phyloP scores from a whole-genome alignment of 2,329 filamentous ascomycete species.

The Hymenoscyphus linearis region DNA sequence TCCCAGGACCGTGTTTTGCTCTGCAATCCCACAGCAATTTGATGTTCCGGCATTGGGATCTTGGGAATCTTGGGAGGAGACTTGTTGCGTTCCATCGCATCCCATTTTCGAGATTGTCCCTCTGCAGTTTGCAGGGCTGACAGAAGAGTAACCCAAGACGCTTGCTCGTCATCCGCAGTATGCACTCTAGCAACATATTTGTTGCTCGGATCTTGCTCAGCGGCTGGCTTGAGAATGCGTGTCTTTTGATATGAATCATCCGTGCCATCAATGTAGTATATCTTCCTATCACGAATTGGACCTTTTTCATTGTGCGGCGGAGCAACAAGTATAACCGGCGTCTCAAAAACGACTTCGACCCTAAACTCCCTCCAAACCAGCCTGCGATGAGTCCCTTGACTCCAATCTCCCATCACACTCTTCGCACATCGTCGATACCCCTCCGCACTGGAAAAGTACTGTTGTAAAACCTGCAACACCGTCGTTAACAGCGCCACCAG shows the following conservation, averaged over 20 bases:
- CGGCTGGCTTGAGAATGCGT: constrained; percentile 10
- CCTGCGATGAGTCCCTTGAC: constrained; percentile 27
- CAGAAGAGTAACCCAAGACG: constrained; percentile 49
- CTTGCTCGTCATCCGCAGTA: constrained; percentile 52
- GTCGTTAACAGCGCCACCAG: constrained; percentile 33
- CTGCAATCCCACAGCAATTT: constrained; percentile 28
- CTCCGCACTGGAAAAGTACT: constrained; percentile 36
- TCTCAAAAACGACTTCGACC: constrained; percentile 35
- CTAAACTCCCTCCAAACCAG: constrained; percentile 33
- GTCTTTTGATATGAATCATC: constrained; percentile 24
- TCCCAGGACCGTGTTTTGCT: constrained; percentile 35
- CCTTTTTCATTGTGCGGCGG: constrained; percentile 25
- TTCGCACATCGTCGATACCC: constrained; percentile 34
- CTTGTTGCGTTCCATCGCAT: constrained; percentile 7
- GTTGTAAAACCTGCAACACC: constrained; percentile 32
- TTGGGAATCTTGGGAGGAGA: constrained; percentile 9
- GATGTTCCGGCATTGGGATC: constrained; percentile 16
- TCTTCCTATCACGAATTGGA: constrained; percentile 20
- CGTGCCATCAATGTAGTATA: constrained; percentile 27
- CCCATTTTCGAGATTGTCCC: constrained; percentile 41
- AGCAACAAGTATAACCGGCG: constrained; percentile 32
- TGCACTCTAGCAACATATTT: constrained; percentile 35
- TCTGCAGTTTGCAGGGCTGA: constrained; percentile 47
- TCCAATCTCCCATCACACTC: constrained; percentile 32
- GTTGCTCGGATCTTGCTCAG: constrained; percentile 12